Conservation (phyloP, 169 alveolate genomes). For the Besnoitia besnoiti region DNA sequence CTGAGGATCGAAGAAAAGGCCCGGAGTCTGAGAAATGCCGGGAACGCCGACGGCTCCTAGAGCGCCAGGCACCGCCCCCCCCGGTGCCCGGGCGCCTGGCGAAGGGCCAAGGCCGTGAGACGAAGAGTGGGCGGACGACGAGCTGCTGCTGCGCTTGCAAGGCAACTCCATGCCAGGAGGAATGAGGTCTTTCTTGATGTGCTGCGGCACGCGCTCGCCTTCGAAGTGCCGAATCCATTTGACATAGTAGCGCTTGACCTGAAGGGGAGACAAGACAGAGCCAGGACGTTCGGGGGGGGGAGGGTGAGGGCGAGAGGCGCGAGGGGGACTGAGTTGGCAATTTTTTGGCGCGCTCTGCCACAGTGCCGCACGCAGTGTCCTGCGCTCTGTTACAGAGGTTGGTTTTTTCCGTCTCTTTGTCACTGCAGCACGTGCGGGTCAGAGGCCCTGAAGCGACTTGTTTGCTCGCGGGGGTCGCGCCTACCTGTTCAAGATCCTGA, state of each 20-base stretch:
- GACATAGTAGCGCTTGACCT: slow-evolving; percentile 58
- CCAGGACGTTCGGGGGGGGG: background rate
- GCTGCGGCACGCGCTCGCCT: slow-evolving; percentile 53
- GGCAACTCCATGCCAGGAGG: slow-evolving; percentile 40
- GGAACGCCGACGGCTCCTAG: background rate
- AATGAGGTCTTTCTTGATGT: slow-evolving; percentile 42
- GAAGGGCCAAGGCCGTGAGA: background rate
- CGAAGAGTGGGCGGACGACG: background rate
- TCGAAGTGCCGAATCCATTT: slow-evolving; percentile 57
- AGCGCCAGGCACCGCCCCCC: background rate
- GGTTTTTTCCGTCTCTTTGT: no score
- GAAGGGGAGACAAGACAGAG: background rate
- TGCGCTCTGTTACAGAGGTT: no score
- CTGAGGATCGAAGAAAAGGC: background rate
- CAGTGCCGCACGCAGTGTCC: no score
- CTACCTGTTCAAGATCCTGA: slow-evolving; percentile 57
- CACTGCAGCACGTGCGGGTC: no score
- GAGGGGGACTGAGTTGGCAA: no score
- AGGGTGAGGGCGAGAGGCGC: no score
- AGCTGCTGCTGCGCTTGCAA: slow-evolving; percentile 4
- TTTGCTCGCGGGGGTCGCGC: no score
- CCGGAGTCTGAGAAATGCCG: background rate
- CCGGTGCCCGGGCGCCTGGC: background rate
- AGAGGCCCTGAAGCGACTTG: no score
- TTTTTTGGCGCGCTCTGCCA: no score